phyloP scores from a whole-genome alignment of 352 stramenopile species.

The Phytophthora vignae region DNA sequence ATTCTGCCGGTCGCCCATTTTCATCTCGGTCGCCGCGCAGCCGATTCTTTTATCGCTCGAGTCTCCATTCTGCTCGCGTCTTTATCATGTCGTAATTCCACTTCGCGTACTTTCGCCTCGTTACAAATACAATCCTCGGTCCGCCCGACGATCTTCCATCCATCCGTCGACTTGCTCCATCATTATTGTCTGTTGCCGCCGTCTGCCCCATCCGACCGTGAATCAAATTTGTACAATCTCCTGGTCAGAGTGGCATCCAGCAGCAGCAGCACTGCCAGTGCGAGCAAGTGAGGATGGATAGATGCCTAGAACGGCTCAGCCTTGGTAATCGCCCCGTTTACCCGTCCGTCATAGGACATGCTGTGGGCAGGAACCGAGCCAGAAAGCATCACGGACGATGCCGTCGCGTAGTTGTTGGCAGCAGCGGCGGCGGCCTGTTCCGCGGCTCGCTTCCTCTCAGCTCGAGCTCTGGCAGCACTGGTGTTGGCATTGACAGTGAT shows the following conservation, averaged over 20 bases:
- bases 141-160: constrained; percentile 15
- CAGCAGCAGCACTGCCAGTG: constrained; percentile 8
- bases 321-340: constrained; percentile 34
- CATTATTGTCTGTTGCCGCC: constrained; percentile 1
- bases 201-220: constrained; percentile 15
- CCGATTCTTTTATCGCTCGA: constrained; percentile 44
- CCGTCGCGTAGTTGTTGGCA: constrained; percentile 27
- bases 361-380: constrained; percentile 22
- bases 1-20: constrained; percentile 35
- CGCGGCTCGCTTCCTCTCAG: constrained; percentile 41
- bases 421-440: constrained; percentile 30
- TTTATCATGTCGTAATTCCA: constrained; percentile 47
- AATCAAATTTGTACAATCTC: constrained; percentile 34
- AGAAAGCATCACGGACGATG: constrained; percentile 37
- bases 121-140: constrained; percentile 55
- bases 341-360: constrained; percentile 28
- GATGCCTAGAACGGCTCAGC: constrained; percentile 39
- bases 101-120: constrained; percentile 40
- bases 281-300: constrained; percentile 7
- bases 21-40: constrained; percentile 36
- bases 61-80: constrained; percentile 43
- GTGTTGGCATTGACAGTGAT: constrained; percentile 50
- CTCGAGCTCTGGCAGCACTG: constrained; percentile 41
- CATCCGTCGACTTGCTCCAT: constrained; percentile 15
- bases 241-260: constrained; percentile 9